Evolutionary conservation across 2,329 filamentous ascomycete genomes (phyloP).

Genomic region (Laburnicola sp.): DNA sequence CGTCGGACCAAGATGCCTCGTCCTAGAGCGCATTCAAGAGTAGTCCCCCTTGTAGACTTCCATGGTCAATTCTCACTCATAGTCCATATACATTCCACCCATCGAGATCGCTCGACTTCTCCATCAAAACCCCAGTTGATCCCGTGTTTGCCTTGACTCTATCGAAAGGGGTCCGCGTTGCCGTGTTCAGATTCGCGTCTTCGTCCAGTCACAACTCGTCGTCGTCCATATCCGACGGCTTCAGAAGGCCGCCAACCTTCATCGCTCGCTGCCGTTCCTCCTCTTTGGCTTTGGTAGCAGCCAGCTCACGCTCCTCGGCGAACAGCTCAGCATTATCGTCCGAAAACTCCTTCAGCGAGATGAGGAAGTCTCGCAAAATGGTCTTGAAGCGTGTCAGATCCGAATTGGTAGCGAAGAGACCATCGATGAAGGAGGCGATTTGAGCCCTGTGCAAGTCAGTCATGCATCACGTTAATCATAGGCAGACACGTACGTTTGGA

Average conservation of each 20-base stretch:
- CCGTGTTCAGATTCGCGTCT: conserved; percentile 43
- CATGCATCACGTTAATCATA: neutral
- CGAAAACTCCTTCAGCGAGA: conserved; percentile 94
- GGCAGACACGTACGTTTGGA: conserved; percentile 71
- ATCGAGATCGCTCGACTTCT: conserved; percentile 50
- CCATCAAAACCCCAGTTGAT: conserved; percentile 17
- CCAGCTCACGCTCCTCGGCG: conserved; percentile 91
- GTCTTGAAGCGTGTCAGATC: conserved; percentile 94
- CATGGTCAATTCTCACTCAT: neutral
- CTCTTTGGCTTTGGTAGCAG: conserved; percentile 79
- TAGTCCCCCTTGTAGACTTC: neutral
- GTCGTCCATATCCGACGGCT: conserved; percentile 92
- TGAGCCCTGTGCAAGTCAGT: conserved; percentile 64
- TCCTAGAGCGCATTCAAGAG: conserved; percentile 30
- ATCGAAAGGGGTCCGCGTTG: conserved; percentile 46
- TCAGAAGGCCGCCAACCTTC: conserved; percentile 93
- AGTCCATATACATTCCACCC: conserved; percentile 70
- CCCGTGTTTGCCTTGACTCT: conserved; percentile 7
- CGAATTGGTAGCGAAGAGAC: conserved; percentile 83
- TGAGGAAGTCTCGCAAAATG: conserved; percentile 93
- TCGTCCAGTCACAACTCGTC: conserved; percentile 76
- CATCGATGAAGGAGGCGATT: conserved; percentile 87
- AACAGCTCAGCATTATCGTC: conserved; percentile 95
- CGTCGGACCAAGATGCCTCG: conserved; percentile 12
- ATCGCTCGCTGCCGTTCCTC: conserved; percentile 89